Evolutionary conservation across 2,329 filamentous ascomycete genomes (phyloP), one percentile per base, ranked within the genome.

Genomic region (Lecanicillium sp.): DNA sequence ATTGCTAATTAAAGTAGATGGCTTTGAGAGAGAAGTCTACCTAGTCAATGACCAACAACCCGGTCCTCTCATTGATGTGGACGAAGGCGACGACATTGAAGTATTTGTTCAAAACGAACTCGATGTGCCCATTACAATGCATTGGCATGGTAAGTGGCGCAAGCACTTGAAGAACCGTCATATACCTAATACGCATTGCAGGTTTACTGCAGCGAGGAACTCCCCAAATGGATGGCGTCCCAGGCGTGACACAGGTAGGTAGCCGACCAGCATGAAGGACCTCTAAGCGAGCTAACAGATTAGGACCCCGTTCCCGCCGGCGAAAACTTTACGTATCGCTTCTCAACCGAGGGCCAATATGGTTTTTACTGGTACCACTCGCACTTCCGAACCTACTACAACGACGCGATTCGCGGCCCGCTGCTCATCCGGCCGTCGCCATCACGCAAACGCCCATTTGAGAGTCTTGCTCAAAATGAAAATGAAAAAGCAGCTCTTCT

Each of bases 41-140:
- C 39, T 43, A 25, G 34, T 40, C 30, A 46, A 46, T 29, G 41
- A 38, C 18, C 41, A 40, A 29, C 44, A 46, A 15, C 44, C 44
- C 18, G 41, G 44, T 11, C 41, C 44, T n/a, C 34, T 41, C 20
- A 46, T 42, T 9, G 39, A 40, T 15, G 39, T 44, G 14, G 39
- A 41, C 17, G 30, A 41, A 25, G 39, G 39, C 7, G 39, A 41
- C 30, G 33, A 31, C 14, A 17, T 41, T 13, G 39, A 41, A 28
- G 39, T 33, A 10, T 32, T 32, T 28, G 39, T 41, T 10, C n/a
- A 41, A 19, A 41, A 41, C 28, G 33, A 41, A 15, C 25, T 41
- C 18, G 28, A 22, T 5, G 39, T 41, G 7, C 22, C 22, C 6
- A 25, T 25, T 11, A 25, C 22, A 11, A 25, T 25, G 22, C 22